A percentile compares a stretch with the other conserved stretches of the same genome.
These are phyloP conservation scores for Populus deltoides DNA, from an alignment of 345 rosid genomes.

Conservation along the genomic window DNA sequence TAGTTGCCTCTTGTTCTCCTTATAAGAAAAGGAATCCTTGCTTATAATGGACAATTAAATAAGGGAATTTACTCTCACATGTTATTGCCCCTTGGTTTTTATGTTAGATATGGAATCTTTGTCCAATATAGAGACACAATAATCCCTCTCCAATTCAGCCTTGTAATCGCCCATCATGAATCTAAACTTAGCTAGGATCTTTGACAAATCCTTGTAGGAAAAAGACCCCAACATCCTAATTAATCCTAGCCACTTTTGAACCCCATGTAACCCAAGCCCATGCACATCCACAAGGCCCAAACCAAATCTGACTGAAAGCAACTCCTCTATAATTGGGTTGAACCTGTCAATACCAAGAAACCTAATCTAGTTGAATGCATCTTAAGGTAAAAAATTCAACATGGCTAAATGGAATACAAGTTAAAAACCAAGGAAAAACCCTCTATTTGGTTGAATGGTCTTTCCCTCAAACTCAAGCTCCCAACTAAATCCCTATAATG, in stretches of 20 bases:
- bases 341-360: too few relatives aligned
- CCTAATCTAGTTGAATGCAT: not conserved
- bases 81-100: too few relatives aligned
- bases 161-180: too few relatives aligned
- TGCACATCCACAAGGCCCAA: too few relatives aligned
- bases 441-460: too few relatives aligned
- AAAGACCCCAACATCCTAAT: not conserved
- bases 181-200: not conserved
- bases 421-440: not conserved
- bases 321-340: not conserved
- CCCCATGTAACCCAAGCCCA: not conserved
- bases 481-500: not conserved
- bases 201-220: not conserved
- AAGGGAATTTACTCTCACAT: too few relatives aligned
- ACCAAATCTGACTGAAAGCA: too few relatives aligned
- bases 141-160: not conserved
- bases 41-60: too few relatives aligned
- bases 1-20: not conserved
- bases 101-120: too few relatives aligned
- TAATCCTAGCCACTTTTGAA: not conserved
- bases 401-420: too few relatives aligned
- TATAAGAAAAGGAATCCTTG: too few relatives aligned
- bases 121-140: not conserved
- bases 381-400: too few relatives aligned
- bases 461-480: not conserved